Evolutionary conservation across 2,329 filamentous ascomycete genomes (phyloP).

Genomic region (Ophiostoma sp.): DNA sequence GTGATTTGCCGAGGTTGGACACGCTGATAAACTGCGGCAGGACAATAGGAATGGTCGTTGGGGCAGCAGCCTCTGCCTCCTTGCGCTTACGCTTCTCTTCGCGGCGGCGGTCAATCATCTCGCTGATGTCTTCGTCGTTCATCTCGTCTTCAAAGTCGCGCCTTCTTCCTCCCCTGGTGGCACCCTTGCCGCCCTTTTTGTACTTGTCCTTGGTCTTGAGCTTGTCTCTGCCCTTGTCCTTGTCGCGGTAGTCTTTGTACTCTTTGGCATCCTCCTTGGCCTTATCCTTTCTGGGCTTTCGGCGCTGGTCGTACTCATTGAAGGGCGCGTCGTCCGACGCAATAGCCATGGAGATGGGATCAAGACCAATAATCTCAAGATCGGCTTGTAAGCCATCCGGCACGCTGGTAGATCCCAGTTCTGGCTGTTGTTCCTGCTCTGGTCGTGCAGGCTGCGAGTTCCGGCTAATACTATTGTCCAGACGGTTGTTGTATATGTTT

Average conservation of each 20-base stretch:
- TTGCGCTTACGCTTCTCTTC: constrained; percentile 41
- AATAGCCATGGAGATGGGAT: background rate
- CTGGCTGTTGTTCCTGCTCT: background rate
- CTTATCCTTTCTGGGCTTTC: constrained; percentile 19
- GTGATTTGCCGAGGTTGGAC: constrained; percentile 68
- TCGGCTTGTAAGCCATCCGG: background rate
- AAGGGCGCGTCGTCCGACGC: background rate
- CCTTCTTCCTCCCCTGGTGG: background rate
- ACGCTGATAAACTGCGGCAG: constrained; percentile 90
- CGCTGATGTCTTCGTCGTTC: constrained; percentile 37
- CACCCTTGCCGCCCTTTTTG: background rate
- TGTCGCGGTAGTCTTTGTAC: background rate
- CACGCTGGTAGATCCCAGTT: background rate
- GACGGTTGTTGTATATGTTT: background rate
- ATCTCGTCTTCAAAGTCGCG: constrained; percentile 39
- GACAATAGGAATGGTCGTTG: constrained; percentile 52
- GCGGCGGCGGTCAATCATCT: constrained; percentile 33
- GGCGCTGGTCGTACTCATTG: constrained; percentile 5
- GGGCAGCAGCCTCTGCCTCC: constrained; percentile 38
- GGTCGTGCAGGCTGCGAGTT: background rate
- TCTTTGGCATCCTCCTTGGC: background rate
- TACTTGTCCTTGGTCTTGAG: background rate
- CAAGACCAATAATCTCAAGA: background rate
- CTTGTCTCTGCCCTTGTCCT: background rate
- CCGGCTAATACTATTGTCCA: background rate